These are phyloP conservation scores for Botrytis paeoniae DNA, from an alignment of 2,329 filamentous ascomycete species.

Conservation along the genomic window DNA sequence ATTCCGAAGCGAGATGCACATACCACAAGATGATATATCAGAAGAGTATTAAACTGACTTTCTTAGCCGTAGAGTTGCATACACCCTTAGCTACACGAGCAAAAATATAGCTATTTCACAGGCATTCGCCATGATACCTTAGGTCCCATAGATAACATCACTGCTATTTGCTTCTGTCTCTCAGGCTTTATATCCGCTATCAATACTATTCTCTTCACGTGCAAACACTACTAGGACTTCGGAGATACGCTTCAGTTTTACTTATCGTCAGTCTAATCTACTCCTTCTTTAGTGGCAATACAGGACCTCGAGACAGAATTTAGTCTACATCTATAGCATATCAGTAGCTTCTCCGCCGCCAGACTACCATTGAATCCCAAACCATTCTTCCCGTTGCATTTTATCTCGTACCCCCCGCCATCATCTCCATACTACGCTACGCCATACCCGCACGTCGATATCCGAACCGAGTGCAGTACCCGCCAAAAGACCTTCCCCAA, in stretches of 20 bases:
- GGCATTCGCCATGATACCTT: background rate
- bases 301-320: background rate
- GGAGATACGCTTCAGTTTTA: background rate
- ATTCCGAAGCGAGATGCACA: background rate
- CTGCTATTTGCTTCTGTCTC: background rate
- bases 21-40: background rate
- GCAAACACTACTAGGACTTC: background rate
- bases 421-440: background rate
- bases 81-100: background rate
- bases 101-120: background rate
- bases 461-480: background rate
- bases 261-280: background rate
- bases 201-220: background rate
- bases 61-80: fast-evolving
- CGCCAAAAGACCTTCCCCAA: background rate
- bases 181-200: background rate
- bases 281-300: background rate
- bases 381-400: background rate
- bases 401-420: background rate
- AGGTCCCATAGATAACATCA: background rate
- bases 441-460: background rate
- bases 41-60: background rate
- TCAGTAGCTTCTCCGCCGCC: too few relatives aligned
- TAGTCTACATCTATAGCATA: background rate
- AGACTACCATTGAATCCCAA: background rate